phyloP scores from a whole-genome alignment of 345 rosid genomes.

The Acer campestre region DNA sequence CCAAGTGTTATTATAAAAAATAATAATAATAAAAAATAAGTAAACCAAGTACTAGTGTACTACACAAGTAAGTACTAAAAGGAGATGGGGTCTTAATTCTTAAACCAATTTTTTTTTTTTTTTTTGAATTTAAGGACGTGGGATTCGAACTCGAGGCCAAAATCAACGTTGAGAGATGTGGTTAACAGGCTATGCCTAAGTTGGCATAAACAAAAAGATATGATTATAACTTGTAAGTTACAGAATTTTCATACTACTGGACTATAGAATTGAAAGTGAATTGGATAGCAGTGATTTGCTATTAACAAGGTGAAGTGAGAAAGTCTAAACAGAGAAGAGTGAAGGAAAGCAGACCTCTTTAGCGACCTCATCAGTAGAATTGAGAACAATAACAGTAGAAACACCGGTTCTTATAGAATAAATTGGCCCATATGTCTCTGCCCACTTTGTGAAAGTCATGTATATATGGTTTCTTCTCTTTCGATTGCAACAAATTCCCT shows the following conservation, averaged over 20 bases:
- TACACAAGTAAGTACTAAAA: not conserved
- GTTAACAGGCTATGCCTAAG: too few species aligned
- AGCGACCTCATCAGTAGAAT: slow-evolving; percentile 59
- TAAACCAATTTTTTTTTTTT: not conserved
- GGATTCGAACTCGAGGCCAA: too few species aligned
- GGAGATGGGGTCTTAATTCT: not conserved
- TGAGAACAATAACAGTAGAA: slow-evolving; percentile 66
- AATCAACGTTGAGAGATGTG: too few species aligned
- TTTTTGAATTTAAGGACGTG: too few species aligned
- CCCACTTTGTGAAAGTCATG: slow-evolving; percentile 77
- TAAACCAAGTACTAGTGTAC: too few species aligned
- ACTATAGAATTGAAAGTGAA: not conserved
- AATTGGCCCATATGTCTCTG: slow-evolving; percentile 77
- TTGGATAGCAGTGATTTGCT: too few species aligned
- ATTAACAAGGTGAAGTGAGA: not conserved
- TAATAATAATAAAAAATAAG: too few species aligned
- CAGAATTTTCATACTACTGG: too few species aligned
- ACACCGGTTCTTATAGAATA: slow-evolving; percentile 79
- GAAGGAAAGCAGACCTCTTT: slow-evolving; percentile 59
- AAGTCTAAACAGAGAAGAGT: not conserved
- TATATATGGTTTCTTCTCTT: slow-evolving; percentile 94
- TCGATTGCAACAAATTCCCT: slow-evolving; percentile 83
- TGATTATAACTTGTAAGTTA: not conserved
- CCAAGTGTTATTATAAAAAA: too few species aligned
- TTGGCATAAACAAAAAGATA: not conserved